phyloP scores from a whole-genome alignment of 352 stramenopile genomes.

The Pythium vanterpoolii region DNA sequence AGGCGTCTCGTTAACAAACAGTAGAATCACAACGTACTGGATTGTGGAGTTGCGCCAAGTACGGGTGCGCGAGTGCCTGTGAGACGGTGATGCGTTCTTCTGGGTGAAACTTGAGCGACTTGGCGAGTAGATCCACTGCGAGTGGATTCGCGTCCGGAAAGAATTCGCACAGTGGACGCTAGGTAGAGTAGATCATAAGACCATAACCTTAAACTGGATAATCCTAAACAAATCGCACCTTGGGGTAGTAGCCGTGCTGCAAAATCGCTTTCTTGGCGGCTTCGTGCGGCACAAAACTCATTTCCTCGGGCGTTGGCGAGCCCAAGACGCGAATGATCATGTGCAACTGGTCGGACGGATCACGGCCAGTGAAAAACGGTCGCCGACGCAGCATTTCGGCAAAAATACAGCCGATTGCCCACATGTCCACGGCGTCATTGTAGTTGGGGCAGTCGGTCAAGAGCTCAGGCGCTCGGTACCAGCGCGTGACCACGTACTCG shows the following conservation, averaged over 20 bases:
- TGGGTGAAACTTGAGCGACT: constrained; percentile 93
- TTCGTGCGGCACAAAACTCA: constrained; percentile 97
- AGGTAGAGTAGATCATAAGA: not conserved
- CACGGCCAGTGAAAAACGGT: constrained; percentile 80
- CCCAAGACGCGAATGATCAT: constrained; percentile 91
- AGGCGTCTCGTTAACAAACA: not conserved
- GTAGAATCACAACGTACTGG: constrained; percentile 37
- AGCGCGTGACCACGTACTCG: constrained; percentile 95
- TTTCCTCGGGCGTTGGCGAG: constrained; percentile 92
- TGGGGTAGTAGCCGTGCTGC: constrained; percentile 82
- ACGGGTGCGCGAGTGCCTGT: constrained; percentile 89
- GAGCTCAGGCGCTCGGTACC: constrained; percentile 95
- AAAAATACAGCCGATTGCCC: constrained; percentile 98
- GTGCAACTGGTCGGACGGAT: constrained; percentile 82
- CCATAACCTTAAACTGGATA: not conserved
- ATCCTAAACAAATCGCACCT: constrained; percentile 30
- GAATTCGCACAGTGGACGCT: constrained; percentile 76
- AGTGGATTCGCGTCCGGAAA: constrained; percentile 82
- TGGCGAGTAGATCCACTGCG: constrained; percentile 85
- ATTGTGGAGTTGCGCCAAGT: constrained; percentile 90
- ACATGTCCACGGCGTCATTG: constrained; percentile 95
- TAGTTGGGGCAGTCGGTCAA: constrained; percentile 95
- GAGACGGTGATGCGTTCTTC: constrained; percentile 91
- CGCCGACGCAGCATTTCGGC: constrained; percentile 97
- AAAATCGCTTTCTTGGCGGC: constrained; percentile 79